These are phyloP conservation scores for Porphyrellus cyaneotinctus DNA, from an alignment of 768 basidiomycete genomes.

Conservation along the genomic window DNA sequence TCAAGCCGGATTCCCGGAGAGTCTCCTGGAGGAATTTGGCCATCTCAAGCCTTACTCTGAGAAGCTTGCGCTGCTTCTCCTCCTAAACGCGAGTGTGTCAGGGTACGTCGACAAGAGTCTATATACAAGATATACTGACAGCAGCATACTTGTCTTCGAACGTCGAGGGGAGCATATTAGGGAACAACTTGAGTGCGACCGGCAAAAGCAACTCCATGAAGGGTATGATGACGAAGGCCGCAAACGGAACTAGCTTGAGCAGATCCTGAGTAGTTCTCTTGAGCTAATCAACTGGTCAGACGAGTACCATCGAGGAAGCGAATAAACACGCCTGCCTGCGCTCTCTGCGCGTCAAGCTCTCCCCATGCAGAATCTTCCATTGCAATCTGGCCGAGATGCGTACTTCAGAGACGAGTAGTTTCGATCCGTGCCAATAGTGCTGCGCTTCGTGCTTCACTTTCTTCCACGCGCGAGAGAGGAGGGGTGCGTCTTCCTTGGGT, in stretches of 20 bases:
- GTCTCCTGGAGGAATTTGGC: conserved; percentile 99
- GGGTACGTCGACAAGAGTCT: neutral
- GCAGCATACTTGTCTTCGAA: conserved; percentile 97
- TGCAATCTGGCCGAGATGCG: conserved; percentile 84
- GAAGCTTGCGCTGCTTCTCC: conserved; percentile 94
- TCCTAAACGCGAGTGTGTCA: conserved; percentile 47
- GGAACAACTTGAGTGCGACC: conserved; percentile 94
- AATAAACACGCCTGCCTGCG: conserved; percentile 69
- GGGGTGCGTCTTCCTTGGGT: conserved; percentile 42
- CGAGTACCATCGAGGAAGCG: neutral
- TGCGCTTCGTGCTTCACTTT: conserved; percentile 92
- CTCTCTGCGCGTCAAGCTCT: conserved; percentile 87
- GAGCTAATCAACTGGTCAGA: conserved; percentile 46
- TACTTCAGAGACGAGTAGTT: conserved; percentile 91
- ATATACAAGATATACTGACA: conserved; percentile 39
- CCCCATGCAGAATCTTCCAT: conserved; percentile 90
- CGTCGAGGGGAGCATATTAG: conserved; percentile 97
- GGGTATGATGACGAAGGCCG: conserved; percentile 90
- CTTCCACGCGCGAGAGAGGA: conserved; percentile 74
- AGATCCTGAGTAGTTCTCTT: conserved; percentile 92
- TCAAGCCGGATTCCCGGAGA: conserved; percentile 87
- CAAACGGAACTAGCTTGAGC: conserved; percentile 89
- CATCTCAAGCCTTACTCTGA: conserved; percentile 95
- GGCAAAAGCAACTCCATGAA: conserved; percentile 98
- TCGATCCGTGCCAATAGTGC: conserved; percentile 97